Conservation (phyloP, 2,329 filamentous ascomycete species). For the Stagonosporopsis vannaccii region DNA sequence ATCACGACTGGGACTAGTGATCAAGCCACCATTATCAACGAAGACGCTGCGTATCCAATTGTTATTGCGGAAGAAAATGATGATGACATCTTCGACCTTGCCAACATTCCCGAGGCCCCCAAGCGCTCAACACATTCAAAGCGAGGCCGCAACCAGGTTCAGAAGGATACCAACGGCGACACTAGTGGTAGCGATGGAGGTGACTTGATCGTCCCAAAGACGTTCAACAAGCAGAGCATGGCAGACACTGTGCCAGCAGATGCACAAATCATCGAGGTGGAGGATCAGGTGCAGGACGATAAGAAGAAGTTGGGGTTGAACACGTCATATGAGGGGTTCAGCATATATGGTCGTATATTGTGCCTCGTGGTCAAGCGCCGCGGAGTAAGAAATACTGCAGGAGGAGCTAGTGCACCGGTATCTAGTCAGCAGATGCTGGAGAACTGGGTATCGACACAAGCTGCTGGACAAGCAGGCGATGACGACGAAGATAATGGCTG, state of each 20-base stretch:
- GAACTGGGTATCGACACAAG: slow-evolving; percentile 54
- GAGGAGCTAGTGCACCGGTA: slow-evolving; percentile 24
- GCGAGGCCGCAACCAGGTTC: slow-evolving; percentile 18
- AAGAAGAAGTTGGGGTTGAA: slow-evolving; percentile 91
- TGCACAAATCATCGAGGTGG: slow-evolving; percentile 29
- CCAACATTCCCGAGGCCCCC: slow-evolving; percentile 63
- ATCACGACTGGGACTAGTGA: slow-evolving; percentile 51
- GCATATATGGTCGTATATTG: slow-evolving; percentile 90
- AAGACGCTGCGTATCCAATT: slow-evolving; percentile 54
- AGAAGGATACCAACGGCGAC: slow-evolving; percentile 23
- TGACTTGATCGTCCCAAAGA: slow-evolving; percentile 36
- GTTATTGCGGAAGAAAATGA: slow-evolving; percentile 65
- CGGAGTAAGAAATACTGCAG: slow-evolving; percentile 42
- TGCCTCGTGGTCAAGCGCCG: slow-evolving; percentile 87
- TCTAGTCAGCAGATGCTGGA: slow-evolving; percentile 52
- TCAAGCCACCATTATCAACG: slow-evolving; percentile 52
- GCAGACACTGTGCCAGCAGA: slow-evolving; percentile 21
- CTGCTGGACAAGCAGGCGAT: slow-evolving; percentile 41
- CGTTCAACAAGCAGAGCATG: slow-evolving; percentile 27
- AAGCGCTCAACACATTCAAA: slow-evolving; percentile 26
- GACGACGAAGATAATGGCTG: slow-evolving; percentile 47
- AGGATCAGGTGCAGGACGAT: slow-evolving; percentile 67
- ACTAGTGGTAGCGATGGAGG: slow-evolving; percentile 43
- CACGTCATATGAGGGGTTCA: slow-evolving; percentile 93
- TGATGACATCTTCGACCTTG: slow-evolving; percentile 61